Base-by-base conservation (phyloP, 495 filamentous ascomycete species). In the Astrocystis sublimbata region DNA sequence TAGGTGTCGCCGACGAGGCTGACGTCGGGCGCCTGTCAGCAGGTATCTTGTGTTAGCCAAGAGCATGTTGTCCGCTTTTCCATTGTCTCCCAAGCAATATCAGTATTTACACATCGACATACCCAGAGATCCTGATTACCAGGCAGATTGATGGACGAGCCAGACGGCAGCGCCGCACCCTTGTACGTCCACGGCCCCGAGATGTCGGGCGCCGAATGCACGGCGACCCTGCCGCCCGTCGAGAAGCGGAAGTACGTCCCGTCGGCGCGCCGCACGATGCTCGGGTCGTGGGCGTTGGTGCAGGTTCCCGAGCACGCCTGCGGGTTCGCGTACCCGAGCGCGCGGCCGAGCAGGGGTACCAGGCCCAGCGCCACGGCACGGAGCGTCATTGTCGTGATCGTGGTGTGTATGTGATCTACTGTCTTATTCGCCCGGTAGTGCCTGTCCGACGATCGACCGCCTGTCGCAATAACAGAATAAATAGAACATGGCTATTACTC, bases 191-290 rank as follows among this genome's bases (percentile, higher is more conserved):
- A 92, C 1, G 89, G 86, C 0, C 89, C 89, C 21, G 71, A 76
- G 26, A 91, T 67, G 7, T 79, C 76, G 6, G 81, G 70, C 0
- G 89, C 80, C 0, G 83, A 85, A 58, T 83, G 79, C 30, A 87
- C 83, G 40, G 78, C 73, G 60, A 92, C 83, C 49, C 78, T 80
- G 21, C 79, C 82, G 28, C 84, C 83, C 0, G 89, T 91, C 1
- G 83, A 82, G 75, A 91, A 92, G 42, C 86, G 85, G 75, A 87
- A 92, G 75, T 90, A 92, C 2, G 75, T 86, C 17, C 88, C 87
- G 70, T 91, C 88, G 3, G 68, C 67, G 57, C 88, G 85, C 36
- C 81, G 81, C 62, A 88, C 84, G 58, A 91, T 76, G 35, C 83
- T 73, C 17, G 87, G 87, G 65, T 91, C 89, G 54, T 91, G 86